A percentile compares a stretch with the other conserved stretches of the same genome.
Evolutionary conservation across 2,329 filamentous ascomycete genomes (phyloP).

Genomic region (Arthrobotrys iridis): DNA sequence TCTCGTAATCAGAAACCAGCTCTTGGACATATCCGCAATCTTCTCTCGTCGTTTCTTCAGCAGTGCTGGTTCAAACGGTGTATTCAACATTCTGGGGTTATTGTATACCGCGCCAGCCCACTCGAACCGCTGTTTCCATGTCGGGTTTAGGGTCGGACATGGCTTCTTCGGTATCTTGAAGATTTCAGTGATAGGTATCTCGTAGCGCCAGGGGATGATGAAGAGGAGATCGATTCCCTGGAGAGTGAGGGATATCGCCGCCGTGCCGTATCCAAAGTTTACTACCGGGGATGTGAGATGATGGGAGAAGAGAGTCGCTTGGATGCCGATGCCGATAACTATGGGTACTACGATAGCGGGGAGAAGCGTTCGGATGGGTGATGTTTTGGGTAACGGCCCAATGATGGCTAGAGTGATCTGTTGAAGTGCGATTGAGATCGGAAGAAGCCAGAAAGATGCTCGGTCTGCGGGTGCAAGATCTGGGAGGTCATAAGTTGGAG

Average conservation of each 20-base stretch:
- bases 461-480: constrained; percentile 23
- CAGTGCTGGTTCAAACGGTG: constrained; percentile 31
- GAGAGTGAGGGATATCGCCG: constrained; percentile 30
- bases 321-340: constrained; percentile 40
- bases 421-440: constrained; percentile 40
- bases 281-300: constrained; percentile 45
- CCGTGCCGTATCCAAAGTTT: constrained; percentile 41
- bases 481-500: constrained; percentile 25
- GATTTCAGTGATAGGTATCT: constrained; percentile 33
- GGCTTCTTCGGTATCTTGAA: constrained; percentile 23
- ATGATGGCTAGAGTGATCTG: constrained; percentile 40
- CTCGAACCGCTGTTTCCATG: constrained; percentile 47
- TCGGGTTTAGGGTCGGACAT: constrained; percentile 23
- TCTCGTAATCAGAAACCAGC: constrained; percentile 13
- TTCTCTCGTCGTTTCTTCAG: constrained; percentile 32
- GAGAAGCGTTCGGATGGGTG: constrained; percentile 27
- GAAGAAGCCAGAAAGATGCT: constrained; percentile 30
- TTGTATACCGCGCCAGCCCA: constrained; percentile 41
- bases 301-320: constrained; percentile 30
- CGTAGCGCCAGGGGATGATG: constrained; percentile 41
- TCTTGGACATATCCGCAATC: background rate
- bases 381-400: constrained; percentile 44
- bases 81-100: constrained; percentile 43
- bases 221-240: constrained; percentile 49
- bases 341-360: constrained; percentile 29